Evolutionary conservation across 768 basidiomycete genomes (phyloP).

Genomic region (Dioszegia crocea): DNA sequence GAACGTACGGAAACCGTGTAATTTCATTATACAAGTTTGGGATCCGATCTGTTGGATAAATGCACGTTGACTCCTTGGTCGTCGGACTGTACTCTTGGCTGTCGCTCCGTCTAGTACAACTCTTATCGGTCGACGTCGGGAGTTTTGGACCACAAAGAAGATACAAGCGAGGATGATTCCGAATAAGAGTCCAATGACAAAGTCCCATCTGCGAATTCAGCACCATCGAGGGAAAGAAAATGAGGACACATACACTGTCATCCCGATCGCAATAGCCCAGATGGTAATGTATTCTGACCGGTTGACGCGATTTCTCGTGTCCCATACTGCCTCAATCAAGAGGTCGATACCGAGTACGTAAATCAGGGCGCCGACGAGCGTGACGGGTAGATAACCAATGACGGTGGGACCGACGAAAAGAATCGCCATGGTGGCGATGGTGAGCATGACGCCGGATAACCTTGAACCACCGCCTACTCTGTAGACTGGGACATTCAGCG

Average conservation of each 20-base stretch:
- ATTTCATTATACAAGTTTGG: conserved; percentile 78
- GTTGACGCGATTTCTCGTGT: conserved; percentile 83
- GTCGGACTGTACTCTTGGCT: conserved; percentile 82
- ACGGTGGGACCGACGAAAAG: conserved; percentile 80
- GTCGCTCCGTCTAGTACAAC: conserved; percentile 75
- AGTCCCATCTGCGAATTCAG: conserved; percentile 58
- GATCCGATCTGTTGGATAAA: conserved; percentile 90
- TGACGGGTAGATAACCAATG: conserved; percentile 86
- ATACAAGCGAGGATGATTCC: conserved; percentile 91
- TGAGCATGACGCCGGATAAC: conserved; percentile 78
- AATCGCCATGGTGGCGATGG: conserved; percentile 64
- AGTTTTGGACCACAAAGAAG: conserved; percentile 97
- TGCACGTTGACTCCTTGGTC: conserved; percentile 78
- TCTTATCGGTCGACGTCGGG: conserved; percentile 76
- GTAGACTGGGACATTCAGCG: conserved; percentile 58
- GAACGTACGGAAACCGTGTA: conserved; percentile 63
- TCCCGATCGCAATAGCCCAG: conserved; percentile 59
- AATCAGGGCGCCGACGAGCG: conserved; percentile 86
- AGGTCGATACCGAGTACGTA: conserved; percentile 92
- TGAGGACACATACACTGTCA: conserved; percentile 58
- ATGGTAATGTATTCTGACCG: conserved; percentile 57
- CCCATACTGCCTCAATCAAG: conserved; percentile 93
- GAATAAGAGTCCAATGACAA: conserved; percentile 86
- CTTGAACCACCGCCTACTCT: conserved; percentile 85
- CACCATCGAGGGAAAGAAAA: conserved; percentile 49